phyloP scores from a whole-genome alignment of 768 basidiomycete species.

The Termitomyces sp. region DNA sequence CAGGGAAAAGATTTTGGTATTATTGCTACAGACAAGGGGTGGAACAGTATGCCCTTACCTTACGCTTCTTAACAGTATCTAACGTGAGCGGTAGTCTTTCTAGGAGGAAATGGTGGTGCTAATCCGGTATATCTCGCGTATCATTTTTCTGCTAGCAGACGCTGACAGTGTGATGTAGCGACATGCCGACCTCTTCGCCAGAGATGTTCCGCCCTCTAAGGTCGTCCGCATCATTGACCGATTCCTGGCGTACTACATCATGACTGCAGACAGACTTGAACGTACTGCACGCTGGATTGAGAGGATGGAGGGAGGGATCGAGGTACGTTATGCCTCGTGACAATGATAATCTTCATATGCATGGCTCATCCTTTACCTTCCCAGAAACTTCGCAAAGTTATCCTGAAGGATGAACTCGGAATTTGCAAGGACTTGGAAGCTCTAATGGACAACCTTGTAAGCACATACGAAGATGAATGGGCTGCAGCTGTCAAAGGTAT shows the following conservation, averaged over 20 bases:
- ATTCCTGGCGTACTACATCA: constrained; percentile 65
- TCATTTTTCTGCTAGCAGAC: background rate
- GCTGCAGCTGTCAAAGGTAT: constrained; percentile 47
- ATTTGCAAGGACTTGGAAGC: constrained; percentile 65
- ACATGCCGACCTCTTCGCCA: constrained; percentile 62
- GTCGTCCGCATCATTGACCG: constrained; percentile 53
- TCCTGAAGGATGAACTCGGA: constrained; percentile 66
- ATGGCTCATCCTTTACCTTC: background rate
- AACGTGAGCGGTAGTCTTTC: constrained; percentile 31
- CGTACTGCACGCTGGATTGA: constrained; percentile 75
- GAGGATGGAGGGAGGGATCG: constrained; percentile 32
- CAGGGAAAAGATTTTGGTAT: constrained; percentile 69
- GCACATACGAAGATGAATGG: constrained; percentile 70
- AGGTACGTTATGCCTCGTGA: constrained; percentile 36
- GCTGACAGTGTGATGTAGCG: constrained; percentile 12
- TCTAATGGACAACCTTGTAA: constrained; percentile 60
- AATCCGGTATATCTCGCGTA: constrained; percentile 23
- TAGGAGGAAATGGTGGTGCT: constrained; percentile 68
- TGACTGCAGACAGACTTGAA: constrained; percentile 64
- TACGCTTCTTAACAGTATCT: background rate
- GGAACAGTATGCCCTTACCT: constrained; percentile 36
- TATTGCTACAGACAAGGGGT: constrained; percentile 77
- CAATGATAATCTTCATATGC: background rate
- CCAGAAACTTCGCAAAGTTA: constrained; percentile 54
- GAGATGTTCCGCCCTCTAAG: constrained; percentile 53